These are phyloP conservation scores for Candida krabiensis DNA, from an alignment of 805 yeast species.

Conservation along the genomic window DNA sequence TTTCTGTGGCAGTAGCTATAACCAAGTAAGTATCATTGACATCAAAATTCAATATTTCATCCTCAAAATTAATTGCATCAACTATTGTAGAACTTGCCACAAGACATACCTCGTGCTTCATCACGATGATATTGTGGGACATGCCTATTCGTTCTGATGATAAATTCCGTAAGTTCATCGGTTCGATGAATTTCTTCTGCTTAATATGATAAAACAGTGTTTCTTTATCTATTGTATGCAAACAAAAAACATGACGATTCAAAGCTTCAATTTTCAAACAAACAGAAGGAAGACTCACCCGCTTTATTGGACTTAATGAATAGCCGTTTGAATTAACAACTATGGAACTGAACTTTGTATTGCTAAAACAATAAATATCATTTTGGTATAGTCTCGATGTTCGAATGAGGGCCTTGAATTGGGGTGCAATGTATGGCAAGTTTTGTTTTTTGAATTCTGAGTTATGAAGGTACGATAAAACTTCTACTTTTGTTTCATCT, in stretches of 20 bases:
- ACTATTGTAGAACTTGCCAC: too few relatives aligned
- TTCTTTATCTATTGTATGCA: background rate
- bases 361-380: background rate
- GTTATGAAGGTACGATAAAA: background rate
- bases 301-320: background rate
- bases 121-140: too few relatives aligned
- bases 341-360: background rate
- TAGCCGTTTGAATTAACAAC: background rate
- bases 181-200: background rate
- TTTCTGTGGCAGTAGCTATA: too few relatives aligned
- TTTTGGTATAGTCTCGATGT: background rate
- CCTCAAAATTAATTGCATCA: too few relatives aligned
- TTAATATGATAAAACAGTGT: background rate
- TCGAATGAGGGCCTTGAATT: background rate
- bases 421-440: background rate
- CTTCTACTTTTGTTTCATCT: background rate
- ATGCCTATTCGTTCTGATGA: too few relatives aligned
- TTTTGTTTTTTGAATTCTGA: background rate
- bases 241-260: background rate
- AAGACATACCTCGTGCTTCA: too few relatives aligned
- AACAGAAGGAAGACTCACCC: background rate
- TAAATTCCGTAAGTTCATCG: slow-evolving; percentile 1
- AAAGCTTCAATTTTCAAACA: background rate
- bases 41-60: too few relatives aligned
- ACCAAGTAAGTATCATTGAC: too few relatives aligned